Percentiles rank a stretch among this genome's conserved stretches.
phyloP scores from a whole-genome alignment of 441 rosid species.

The Gossypium gossypioides region DNA sequence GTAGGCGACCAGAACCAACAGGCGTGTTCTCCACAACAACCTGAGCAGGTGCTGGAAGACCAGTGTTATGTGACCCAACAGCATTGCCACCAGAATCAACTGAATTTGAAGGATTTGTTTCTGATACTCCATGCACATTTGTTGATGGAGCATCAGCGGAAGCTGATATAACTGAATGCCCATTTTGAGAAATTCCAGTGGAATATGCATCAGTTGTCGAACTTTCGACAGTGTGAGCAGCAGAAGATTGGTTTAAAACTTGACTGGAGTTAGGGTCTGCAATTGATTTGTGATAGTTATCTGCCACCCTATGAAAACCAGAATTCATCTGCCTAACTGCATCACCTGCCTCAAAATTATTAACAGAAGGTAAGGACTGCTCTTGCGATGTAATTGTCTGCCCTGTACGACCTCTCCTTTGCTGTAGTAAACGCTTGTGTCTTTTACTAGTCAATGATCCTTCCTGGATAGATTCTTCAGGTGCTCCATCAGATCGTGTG shows the following conservation, averaged over 20 bases:
- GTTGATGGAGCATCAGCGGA: slow-evolving; percentile 31
- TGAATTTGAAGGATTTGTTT: slow-evolving; percentile 37
- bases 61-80: slow-evolving; percentile 40
- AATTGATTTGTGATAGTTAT: slow-evolving; percentile 38
- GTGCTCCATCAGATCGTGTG: slow-evolving; percentile 64
- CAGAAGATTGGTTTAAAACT: slow-evolving; percentile 28
- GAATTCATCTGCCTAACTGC: slow-evolving; percentile 35
- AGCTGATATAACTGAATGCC: slow-evolving; percentile 30
- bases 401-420: slow-evolving; percentile 64
- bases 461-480: slow-evolving; percentile 62
- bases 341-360: slow-evolving; percentile 52
- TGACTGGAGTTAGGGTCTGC: slow-evolving; percentile 40
- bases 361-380: slow-evolving; percentile 38
- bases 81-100: slow-evolving; percentile 39
- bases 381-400: slow-evolving; percentile 61
- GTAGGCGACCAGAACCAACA: slow-evolving; percentile 94
- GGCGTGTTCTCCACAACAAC: slow-evolving; percentile 91
- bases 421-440: slow-evolving; percentile 79
- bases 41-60: slow-evolving; percentile 94
- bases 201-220: slow-evolving; percentile 33
- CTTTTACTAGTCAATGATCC: slow-evolving; percentile 72
- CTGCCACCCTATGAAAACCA: slow-evolving; percentile 39
- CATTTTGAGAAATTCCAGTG: slow-evolving; percentile 45
- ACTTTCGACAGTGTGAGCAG: slow-evolving; percentile 42
- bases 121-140: slow-evolving; percentile 37